Base-by-base conservation (phyloP, 2,329 filamentous ascomycete species). In the Pseudogymnoascus sp. region DNA sequence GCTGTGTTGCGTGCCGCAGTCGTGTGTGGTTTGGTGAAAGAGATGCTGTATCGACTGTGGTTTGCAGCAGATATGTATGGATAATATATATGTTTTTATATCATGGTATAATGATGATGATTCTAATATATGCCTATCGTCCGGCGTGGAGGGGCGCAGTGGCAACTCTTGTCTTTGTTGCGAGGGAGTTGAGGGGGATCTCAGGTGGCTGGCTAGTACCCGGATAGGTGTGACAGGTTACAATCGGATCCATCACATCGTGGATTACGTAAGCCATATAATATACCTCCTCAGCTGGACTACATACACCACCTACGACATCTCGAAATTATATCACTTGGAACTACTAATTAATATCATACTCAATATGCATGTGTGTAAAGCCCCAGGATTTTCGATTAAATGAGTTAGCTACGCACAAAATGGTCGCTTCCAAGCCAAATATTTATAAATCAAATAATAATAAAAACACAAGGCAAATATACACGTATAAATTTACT, bases 91-190 rank as follows among this genome's bases (percentile, higher is more conserved):
- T 21, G 40, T 23, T 43, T 5, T 18, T 43, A 43, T 43, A 43
- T 21, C 40, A 43, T 43, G 18, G 40, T 21, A 43, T 21, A 21
- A 43, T 23, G 12, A 43, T 12, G 16, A 43, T 23, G 40, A 9
- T 7, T 23, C 8, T 23, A 12, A 12, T 43, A 23, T 6, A 23
- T 12, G 9, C 3, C 6, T 43, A 43, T 23, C 8, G 9, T 43
- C 16, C 9, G 40, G 40, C 18, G 40, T 43, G 8, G 40, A 43
- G 4, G 40, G 16, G 9, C 34, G 1, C 9, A 59, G 53, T 31
- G 28, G 25, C 53, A 21, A 59, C 18, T 31, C 21, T 56, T 11
- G 53, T 59, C 53, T 59, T 59, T 59, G 53, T 59, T 59, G 53
- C 25, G 53, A 31, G 25, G 23, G 25, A 21, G 53, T 31, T 31